Evolutionary conservation across 306 rosid species (phyloP), one percentile per base, ranked within the genome.

Genomic region (Pyrus betulifolia): DNA sequence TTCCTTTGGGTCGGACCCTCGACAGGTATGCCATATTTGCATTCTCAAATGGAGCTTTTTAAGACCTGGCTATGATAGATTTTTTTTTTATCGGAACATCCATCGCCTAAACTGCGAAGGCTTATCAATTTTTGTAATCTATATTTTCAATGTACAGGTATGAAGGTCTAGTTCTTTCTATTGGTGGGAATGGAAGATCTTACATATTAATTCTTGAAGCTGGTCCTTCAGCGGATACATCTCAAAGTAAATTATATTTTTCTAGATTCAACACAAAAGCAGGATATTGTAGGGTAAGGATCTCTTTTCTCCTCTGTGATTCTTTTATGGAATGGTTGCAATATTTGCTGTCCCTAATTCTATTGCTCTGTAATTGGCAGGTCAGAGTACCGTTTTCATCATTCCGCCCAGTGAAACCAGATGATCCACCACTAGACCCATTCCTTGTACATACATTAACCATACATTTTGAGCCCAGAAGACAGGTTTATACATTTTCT

Each of bases 381-480:
- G 96, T 91, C 73, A 88, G 98, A 80, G 89, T 95, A 67, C 97
- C 97, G 70, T 95, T 95, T 86, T 89, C 98, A 46, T 89, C 96
- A 58, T 95, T 95, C 82, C 97, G 98, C 57, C 96, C 97, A 0
- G 97, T 90, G 76, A 88, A 92, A 74, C 97, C 97, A 46, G 96
- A 95, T 25, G 2, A 25, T 25, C 27, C 27, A 25, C 27, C 27
- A 25, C 27, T 25, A 25, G 27, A 25, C 27, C 27, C 27, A 25
- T 25, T 1, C 27, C 27, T 25, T 25, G 27, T 25, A 25, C 27
- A 25, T 25, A 25, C 27, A 25, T 25, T 25, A 25, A 25, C 98
- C 35, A 90, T 95, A 84, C 97, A 97, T 78, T 95, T 95, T 65
- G 98, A 95, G 84, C 98, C 98, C 45, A 89, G 97, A 89, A 92